These are phyloP conservation scores for Nakaseomyces kungkrabaensis DNA, from an alignment of 1,139 yeast species.

Conservation along the genomic window DNA sequence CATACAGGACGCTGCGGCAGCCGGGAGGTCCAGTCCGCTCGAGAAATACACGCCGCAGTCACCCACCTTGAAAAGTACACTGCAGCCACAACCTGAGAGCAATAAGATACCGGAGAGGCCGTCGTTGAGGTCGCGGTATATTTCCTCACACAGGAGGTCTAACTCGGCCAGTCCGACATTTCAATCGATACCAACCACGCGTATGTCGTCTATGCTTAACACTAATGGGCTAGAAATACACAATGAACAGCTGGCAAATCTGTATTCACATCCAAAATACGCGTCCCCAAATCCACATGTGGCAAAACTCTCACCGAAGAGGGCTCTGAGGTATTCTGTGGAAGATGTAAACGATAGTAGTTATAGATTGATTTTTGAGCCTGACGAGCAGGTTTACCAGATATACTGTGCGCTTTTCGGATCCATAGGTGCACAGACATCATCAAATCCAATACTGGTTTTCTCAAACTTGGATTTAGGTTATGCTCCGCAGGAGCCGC, in stretches of 20 bases:
- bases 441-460: conserved; percentile 21
- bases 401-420: conserved; percentile 21
- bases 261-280: conserved; percentile 3
- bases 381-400: conserved; percentile 22
- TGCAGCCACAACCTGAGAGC: not conserved
- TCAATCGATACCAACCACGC: not conserved
- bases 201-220: not conserved
- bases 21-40: not conserved
- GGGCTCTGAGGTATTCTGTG: conserved; percentile 8
- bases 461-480: conserved; percentile 12
- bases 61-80: not conserved
- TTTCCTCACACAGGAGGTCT: conserved; percentile 2
- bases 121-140: not conserved
- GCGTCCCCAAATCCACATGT: conserved; percentile 1
- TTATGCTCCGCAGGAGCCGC: conserved; percentile 3
- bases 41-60: not conserved
- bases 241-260: not conserved
- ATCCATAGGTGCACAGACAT: conserved; percentile 17
- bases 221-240: not conserved
- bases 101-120: conserved; percentile 1
- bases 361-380: conserved; percentile 17
- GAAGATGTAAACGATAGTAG: conserved; percentile 7
- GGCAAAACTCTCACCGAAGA: conserved; percentile 2
- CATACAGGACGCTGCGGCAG: not conserved
- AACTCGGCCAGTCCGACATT: conserved; percentile 4